A percentile compares a stretch with the other conserved stretches of the same genome.
These are phyloP conservation scores for Sistotremastrum suecicum DNA, from an alignment of 768 basidiomycete species.

Conservation along the genomic window DNA sequence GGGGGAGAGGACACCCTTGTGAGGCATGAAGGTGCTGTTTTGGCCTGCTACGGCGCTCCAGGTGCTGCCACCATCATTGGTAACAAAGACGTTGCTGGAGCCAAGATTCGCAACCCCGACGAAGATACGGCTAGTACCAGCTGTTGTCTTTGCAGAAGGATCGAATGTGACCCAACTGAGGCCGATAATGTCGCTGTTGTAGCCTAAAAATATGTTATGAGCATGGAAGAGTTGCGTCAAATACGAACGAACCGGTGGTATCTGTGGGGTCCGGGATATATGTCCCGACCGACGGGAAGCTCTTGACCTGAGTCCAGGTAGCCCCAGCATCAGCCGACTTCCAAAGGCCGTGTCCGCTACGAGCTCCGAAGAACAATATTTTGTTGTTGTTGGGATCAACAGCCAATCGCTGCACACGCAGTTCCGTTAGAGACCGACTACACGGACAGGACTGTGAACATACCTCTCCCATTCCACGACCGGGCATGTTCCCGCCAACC, in stretches of 20 bases:
- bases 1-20: slow-evolving; percentile 52
- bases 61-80: slow-evolving; percentile 39
- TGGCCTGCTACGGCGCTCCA: slow-evolving; percentile 46
- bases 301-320: slow-evolving; percentile 46
- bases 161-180: slow-evolving; percentile 58
- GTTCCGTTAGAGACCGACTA: not conserved
- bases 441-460: not conserved
- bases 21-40: slow-evolving; percentile 42
- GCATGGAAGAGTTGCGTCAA: slow-evolving; percentile 35
- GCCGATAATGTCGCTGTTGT: slow-evolving; percentile 23
- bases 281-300: slow-evolving; percentile 43
- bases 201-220: slow-evolving; percentile 8
- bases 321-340: slow-evolving; percentile 46
- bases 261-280: not conserved
- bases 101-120: slow-evolving; percentile 51
- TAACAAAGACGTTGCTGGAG: slow-evolving; percentile 39
- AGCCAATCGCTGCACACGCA: slow-evolving; percentile 31
- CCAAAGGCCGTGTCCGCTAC: slow-evolving; percentile 51
- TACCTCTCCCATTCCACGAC: slow-evolving; percentile 36
- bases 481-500: slow-evolving; percentile 57
- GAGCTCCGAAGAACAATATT: slow-evolving; percentile 49
- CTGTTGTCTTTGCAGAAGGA: slow-evolving; percentile 20
- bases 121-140: slow-evolving; percentile 46
- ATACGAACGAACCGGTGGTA: slow-evolving; percentile 34
- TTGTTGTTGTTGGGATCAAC: slow-evolving; percentile 50